Evolutionary conservation across 2,329 filamentous ascomycete species (phyloP).

Genomic region (Pestalotiopsis sp.): DNA sequence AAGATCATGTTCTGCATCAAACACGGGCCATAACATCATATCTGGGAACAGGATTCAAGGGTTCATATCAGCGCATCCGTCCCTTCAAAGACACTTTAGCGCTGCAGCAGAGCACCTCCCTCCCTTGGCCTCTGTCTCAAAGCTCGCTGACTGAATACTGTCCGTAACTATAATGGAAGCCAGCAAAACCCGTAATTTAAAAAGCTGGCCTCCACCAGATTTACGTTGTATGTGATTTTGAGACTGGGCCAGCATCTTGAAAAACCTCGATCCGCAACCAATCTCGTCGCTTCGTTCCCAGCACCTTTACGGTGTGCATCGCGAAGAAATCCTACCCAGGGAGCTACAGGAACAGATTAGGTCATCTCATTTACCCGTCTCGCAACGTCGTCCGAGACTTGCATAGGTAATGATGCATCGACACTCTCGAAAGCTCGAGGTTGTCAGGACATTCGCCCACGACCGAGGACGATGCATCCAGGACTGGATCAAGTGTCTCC

Average conservation of each 20-base stretch:
- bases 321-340: background rate
- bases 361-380: background rate
- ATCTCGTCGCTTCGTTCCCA: background rate
- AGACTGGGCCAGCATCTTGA: no score
- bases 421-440: background rate
- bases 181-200: no score
- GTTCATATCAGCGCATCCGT: no score
- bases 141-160: no score
- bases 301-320: background rate
- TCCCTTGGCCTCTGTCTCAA: background rate
- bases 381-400: background rate
- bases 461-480: constrained; percentile 12
- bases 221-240: no score
- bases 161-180: no score
- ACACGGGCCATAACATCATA: background rate
- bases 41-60: background rate
- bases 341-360: background rate
- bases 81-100: background rate
- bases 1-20: background rate
- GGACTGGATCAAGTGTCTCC: constrained; percentile 4
- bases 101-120: background rate
- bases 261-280: no score
- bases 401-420: background rate
- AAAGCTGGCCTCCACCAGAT: no score
- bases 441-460: constrained; percentile 15